Evolutionary conservation across 306 rosid genomes (phyloP).

Genomic region (Vigna radiata): DNA sequence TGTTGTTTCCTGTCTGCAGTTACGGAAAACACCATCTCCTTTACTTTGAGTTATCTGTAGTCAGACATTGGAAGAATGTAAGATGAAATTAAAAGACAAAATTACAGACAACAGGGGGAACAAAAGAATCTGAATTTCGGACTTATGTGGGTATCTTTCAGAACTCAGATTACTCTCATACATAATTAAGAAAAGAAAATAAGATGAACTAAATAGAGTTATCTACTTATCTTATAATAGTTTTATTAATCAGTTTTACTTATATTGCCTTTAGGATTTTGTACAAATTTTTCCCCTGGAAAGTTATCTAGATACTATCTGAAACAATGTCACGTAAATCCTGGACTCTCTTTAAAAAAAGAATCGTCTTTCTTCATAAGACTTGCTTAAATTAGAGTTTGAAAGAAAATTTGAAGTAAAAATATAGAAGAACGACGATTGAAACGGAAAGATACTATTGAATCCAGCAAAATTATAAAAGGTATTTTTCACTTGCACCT

Average conservation of each 20-base stretch:
- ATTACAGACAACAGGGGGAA: neutral
- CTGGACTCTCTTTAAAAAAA: neutral
- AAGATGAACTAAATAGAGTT: slow-evolving; percentile 3
- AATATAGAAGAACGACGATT: neutral
- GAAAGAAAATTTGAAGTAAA: neutral
- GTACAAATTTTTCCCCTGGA: neutral
- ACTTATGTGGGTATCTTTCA: neutral
- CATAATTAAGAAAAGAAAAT: neutral
- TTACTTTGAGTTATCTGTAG: slow-evolving; percentile 78
- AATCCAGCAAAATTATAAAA: neutral
- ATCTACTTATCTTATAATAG: neutral
- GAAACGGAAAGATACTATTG: neutral
- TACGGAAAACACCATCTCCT: slow-evolving; percentile 67
- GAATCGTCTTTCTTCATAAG: neutral
- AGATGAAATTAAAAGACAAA: slow-evolving; percentile 1
- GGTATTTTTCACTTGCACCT: neutral
- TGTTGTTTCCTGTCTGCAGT: slow-evolving; percentile 71
- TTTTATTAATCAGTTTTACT: neutral
- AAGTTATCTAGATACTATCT: neutral
- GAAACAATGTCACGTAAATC: neutral
- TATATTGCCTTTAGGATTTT: neutral
- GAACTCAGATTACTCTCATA: neutral
- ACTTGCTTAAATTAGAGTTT: neutral
- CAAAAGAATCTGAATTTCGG: slow-evolving; percentile 11
- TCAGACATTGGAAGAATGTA: slow-evolving; percentile 26